Evolutionary conservation across 208 protist species (phyloP).

Genomic region (Lotmaria passim): DNA sequence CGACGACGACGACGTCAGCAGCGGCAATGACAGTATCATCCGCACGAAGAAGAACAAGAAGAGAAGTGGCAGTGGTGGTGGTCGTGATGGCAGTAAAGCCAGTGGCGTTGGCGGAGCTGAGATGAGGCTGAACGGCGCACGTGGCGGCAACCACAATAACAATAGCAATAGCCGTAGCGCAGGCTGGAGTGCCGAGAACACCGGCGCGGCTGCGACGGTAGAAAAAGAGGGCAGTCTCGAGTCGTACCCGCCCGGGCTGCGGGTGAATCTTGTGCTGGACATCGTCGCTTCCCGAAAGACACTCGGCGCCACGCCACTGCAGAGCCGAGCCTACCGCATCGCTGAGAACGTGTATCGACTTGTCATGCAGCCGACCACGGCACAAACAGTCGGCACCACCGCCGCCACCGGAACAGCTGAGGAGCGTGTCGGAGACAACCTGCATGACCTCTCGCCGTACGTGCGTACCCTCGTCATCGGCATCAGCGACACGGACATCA

Average conservation of each 20-base stretch:
- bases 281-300: conserved; percentile 84
- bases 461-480: conserved; percentile 37
- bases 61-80: no score
- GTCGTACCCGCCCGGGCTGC: conserved; percentile 21
- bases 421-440: no score
- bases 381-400: not conserved
- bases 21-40: no score
- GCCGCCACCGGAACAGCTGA: no score
- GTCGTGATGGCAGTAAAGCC: no score
- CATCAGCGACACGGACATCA: conserved; percentile 69
- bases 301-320: conserved; percentile 45
- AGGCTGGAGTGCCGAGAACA: not conserved
- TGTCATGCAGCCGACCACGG: conserved; percentile 11
- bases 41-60: no score
- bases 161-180: no score
- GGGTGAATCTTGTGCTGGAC: conserved; percentile 50
- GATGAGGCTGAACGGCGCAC: no score
- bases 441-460: conserved; percentile 10
- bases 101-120: no score
- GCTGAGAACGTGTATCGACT: conserved; percentile 53
- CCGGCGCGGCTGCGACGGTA: not conserved
- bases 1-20: not conserved
- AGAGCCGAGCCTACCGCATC: conserved; percentile 64
- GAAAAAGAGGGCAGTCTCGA: not conserved
- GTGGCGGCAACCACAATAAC: no score